Conservation (phyloP, 2,329 filamentous ascomycete species). For the Fusarium coffeatum region DNA sequence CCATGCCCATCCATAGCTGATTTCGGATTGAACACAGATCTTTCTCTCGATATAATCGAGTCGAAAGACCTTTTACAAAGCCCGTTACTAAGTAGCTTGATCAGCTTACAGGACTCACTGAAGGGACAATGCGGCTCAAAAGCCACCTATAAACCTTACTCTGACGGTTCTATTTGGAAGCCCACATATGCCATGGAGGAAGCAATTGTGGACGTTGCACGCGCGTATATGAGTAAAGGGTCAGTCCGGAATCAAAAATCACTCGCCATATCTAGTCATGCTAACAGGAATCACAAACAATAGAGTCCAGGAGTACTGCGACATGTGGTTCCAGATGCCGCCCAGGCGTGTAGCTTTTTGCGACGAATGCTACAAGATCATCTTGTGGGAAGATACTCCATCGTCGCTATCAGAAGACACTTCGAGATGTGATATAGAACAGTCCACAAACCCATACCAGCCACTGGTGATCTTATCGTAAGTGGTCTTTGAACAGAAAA, state of each 20-base stretch:
- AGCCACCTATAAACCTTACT: background rate
- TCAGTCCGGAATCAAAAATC: background rate
- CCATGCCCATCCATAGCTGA: background rate
- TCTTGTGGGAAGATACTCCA: background rate
- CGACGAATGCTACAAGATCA: background rate
- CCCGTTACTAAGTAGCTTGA: background rate
- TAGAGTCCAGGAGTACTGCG: background rate
- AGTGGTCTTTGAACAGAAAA: background rate
- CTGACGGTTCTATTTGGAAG: background rate
- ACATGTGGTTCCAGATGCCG: background rate
- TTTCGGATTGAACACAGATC: background rate
- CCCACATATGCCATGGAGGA: background rate
- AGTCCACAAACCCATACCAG: background rate
- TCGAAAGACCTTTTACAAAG: background rate
- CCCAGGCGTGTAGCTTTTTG: background rate
- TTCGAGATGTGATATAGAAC: background rate
- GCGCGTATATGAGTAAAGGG: background rate
- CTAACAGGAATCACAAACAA: background rate
- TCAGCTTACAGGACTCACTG: rapidly evolving
- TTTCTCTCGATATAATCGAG: background rate
- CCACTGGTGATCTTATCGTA: background rate
- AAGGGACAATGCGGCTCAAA: background rate
- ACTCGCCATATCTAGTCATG: no score
- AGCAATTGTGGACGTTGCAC: background rate
- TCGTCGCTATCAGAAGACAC: background rate